A percentile compares a stretch with the other conserved stretches of the same genome.
phyloP scores from a whole-genome alignment of 495 filamentous ascomycete genomes.

The Jackrogersella minutella region DNA sequence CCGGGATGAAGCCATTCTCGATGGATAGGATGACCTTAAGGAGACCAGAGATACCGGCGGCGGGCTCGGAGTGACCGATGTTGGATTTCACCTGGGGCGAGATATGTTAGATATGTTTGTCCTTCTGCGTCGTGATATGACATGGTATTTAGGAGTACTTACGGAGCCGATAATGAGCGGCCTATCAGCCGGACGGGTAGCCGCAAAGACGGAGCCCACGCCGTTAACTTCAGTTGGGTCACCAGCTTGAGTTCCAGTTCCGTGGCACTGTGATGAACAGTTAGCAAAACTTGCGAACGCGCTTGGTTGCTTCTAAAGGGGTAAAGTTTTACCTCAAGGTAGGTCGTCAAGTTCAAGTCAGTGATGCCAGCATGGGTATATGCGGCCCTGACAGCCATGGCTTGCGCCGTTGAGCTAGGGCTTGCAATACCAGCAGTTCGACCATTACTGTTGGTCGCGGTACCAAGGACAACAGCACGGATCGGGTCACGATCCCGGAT shows the following conservation, averaged over 20 bases:
- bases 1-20: slow-evolving; percentile 51
- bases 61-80: slow-evolving; percentile 58
- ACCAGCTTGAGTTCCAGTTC: no score
- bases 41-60: slow-evolving; percentile 55
- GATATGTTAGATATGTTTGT: no score
- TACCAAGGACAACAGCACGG: slow-evolving; percentile 55
- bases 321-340: slow-evolving; percentile 21
- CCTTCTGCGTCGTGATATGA: slow-evolving; percentile 48
- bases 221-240: slow-evolving; percentile 65
- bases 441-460: slow-evolving; percentile 52
- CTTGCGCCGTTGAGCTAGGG: slow-evolving; percentile 55
- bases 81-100: slow-evolving; percentile 64
- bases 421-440: slow-evolving; percentile 60
- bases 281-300: neutral
- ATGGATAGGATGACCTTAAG: slow-evolving; percentile 59
- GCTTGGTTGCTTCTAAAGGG: neutral
- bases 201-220: slow-evolving; percentile 68
- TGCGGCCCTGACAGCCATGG: slow-evolving; percentile 47
- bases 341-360: slow-evolving; percentile 1
- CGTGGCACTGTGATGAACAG: neutral
- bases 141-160: neutral
- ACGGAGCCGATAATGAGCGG: neutral
- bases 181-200: neutral
- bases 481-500: slow-evolving; percentile 55
- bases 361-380: slow-evolving; percentile 52